Conservation (phyloP, 2,329 filamentous ascomycete species). For the Septoria linicola region DNA sequence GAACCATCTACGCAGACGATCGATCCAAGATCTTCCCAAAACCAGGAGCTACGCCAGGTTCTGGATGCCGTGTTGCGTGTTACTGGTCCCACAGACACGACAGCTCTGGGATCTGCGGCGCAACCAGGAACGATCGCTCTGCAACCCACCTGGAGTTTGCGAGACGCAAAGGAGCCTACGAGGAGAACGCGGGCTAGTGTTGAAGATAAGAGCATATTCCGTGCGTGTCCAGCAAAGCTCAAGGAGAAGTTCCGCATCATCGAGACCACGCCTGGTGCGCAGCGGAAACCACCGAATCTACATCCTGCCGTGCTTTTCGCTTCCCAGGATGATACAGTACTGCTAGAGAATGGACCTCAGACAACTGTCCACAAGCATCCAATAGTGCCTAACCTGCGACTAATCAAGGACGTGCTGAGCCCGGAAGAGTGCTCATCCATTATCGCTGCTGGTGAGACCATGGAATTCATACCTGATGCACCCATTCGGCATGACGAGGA, state of each 20-base stretch:
- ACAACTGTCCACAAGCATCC: conserved; percentile 62
- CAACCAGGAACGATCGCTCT: conserved; percentile 53
- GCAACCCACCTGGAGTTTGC: conserved; percentile 62
- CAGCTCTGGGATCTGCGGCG: conserved; percentile 24
- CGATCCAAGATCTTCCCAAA: conserved; percentile 45
- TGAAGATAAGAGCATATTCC: conserved; percentile 56
- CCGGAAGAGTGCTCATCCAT: conserved; percentile 64
- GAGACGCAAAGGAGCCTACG: conserved; percentile 42
- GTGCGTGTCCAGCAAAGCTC: conserved; percentile 41
- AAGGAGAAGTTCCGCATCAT: conserved; percentile 55
- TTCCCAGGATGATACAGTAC: conserved; percentile 57
- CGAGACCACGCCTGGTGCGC: conserved; percentile 59
- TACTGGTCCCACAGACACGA: conserved; percentile 58
- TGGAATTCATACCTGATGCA: conserved; percentile 66
- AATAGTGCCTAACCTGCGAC: conserved; percentile 59
- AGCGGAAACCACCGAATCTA: conserved; percentile 66
- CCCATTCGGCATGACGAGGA: conserved; percentile 64
- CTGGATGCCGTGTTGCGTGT: conserved; percentile 65
- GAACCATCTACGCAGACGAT: conserved; percentile 42
- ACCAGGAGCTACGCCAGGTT: conserved; percentile 59
- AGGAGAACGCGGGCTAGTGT: conserved; percentile 58
- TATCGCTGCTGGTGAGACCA: conserved; percentile 63
- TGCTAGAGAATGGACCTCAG: conserved; percentile 45
- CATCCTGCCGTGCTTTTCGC: conserved; percentile 66
- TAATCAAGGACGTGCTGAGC: conserved; percentile 61